These are phyloP conservation scores for Cutaneotrichosporon cavernicola DNA, from an alignment of 1,284 basidiomycete genomes.

Conservation along the genomic window DNA sequence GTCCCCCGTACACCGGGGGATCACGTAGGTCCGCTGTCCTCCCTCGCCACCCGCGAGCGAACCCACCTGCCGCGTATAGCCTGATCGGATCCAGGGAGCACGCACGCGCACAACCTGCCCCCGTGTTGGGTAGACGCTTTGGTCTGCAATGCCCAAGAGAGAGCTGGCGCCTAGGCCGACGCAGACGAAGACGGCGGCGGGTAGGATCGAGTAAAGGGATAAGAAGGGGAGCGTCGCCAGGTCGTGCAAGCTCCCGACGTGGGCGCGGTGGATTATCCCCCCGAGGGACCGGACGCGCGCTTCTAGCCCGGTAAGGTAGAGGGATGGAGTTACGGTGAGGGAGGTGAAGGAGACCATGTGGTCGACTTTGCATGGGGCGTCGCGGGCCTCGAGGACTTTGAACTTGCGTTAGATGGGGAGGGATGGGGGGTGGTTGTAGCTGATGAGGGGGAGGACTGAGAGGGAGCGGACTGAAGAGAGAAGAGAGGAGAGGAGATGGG, in stretches of 20 bases:
- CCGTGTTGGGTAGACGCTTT: conserved; percentile 57
- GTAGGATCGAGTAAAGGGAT: conserved; percentile 27
- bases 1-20: conserved; percentile 47
- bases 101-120: conserved; percentile 59
- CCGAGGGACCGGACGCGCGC: conserved; percentile 15
- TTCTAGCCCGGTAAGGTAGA: conserved; percentile 42
- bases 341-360: conserved; percentile 50
- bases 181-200: conserved; percentile 66
- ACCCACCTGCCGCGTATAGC: conserved; percentile 48
- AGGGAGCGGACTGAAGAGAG: neutral
- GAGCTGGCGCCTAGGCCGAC: conserved; percentile 60
- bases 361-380: conserved; percentile 25
- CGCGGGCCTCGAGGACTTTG: conserved; percentile 20
- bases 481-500: neutral
- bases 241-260: conserved; percentile 29
- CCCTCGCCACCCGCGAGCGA: conserved; percentile 45
- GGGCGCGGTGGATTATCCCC: conserved; percentile 33
- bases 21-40: conserved; percentile 51
- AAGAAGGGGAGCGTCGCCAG: conserved; percentile 23
- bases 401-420: conserved; percentile 28
- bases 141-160: conserved; percentile 57
- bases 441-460: no score
- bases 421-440: no score
- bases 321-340: conserved; percentile 48
- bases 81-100: conserved; percentile 51